Conservation (phyloP, 129 eudicot species). For the Tagetes patula region DNA sequence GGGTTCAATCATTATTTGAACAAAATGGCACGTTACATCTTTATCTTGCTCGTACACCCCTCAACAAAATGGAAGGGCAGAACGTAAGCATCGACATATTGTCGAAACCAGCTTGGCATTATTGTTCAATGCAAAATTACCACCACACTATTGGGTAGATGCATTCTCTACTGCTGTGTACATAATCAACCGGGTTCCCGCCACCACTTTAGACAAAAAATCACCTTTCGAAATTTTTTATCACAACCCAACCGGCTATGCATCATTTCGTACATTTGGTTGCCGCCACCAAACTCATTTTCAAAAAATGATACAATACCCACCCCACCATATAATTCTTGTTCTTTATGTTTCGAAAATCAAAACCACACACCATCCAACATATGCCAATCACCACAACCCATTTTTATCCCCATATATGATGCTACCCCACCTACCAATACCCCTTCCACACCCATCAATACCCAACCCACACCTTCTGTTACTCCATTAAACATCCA, state of each 20-base stretch:
- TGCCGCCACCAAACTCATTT: too few relatives aligned
- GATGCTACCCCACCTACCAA: too few relatives aligned
- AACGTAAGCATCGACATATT: neutral
- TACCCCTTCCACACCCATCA: too few relatives aligned
- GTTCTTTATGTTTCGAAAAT: too few relatives aligned
- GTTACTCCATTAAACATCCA: neutral
- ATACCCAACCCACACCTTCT: neutral
- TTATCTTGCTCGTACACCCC: neutral
- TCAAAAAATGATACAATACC: too few relatives aligned
- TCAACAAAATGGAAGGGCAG: neutral
- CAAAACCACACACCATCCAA: too few relatives aligned
- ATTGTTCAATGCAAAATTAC: neutral
- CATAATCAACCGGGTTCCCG: neutral
- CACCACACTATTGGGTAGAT: neutral
- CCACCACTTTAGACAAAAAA: neutral
- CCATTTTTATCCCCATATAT: too few relatives aligned
- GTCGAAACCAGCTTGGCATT: neutral
- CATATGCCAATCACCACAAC: too few relatives aligned
- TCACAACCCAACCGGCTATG: neutral
- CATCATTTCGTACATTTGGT: neutral
- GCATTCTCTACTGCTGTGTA: neutral
- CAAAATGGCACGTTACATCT: neutral
- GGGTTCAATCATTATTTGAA: neutral
- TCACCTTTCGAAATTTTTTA: neutral
- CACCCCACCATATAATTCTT: too few relatives aligned